A percentile compares a stretch with the other conserved stretches of the same genome.
Conservation (phyloP, 441 rosid species). For the Brassica hybrid region DNA sequence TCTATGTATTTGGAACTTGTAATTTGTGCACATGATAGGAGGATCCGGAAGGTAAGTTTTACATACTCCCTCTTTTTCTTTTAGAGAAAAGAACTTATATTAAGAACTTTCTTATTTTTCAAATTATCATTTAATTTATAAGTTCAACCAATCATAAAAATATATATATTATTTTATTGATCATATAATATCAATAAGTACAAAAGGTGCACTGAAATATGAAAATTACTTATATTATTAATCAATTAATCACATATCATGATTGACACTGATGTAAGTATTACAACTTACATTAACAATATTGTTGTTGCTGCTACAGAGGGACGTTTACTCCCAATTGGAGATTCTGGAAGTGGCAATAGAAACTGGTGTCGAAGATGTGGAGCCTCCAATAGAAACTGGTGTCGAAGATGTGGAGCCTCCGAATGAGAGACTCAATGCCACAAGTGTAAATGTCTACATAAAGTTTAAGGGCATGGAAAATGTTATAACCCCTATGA, state of each 20-base stretch:
- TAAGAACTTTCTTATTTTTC: too few species aligned
- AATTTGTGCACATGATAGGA: neutral
- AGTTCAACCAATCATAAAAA: too few species aligned
- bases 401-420: neutral
- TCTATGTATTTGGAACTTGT: conserved; percentile 16
- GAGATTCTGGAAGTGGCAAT: neutral
- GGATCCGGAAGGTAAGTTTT: neutral
- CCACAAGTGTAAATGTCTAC: neutral
- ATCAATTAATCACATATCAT: neutral
- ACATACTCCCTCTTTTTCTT: too few species aligned
- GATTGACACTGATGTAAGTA: neutral
- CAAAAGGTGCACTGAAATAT: too few species aligned
- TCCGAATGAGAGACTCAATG: neutral
- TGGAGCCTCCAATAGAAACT: neutral
- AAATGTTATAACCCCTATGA: neutral
- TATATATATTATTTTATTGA: too few species aligned
- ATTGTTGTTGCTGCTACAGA: neutral
- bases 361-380: neutral
- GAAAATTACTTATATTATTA: too few species aligned
- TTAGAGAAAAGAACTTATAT: too few species aligned
- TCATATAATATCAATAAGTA: too few species aligned
- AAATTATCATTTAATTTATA: too few species aligned
- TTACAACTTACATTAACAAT: neutral
- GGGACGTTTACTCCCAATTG: neutral
- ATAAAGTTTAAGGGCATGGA: conserved; percentile 4